Conservation (phyloP, 2,329 filamentous ascomycete species). For the Apiospora sp. region DNA sequence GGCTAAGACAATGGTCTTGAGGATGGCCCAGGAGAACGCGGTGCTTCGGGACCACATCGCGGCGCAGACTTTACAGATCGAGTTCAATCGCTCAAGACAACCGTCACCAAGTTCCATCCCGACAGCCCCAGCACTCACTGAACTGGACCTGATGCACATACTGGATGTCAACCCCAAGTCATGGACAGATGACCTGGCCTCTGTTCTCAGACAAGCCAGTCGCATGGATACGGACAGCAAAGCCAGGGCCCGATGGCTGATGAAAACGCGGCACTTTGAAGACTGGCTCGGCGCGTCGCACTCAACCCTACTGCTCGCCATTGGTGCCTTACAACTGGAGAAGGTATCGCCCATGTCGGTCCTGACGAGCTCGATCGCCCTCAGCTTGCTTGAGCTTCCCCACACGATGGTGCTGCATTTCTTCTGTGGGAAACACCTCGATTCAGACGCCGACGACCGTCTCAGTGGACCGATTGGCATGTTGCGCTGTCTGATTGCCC, state of each 20-base stretch:
- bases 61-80: background rate
- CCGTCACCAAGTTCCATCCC: background rate
- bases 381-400: constrained; percentile 22
- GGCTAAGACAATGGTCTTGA: background rate
- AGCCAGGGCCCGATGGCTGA: constrained; percentile 27
- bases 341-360: constrained; percentile 27
- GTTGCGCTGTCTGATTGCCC: background rate
- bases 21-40: background rate
- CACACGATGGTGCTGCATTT: constrained; percentile 23
- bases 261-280: constrained; percentile 24
- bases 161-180: background rate
- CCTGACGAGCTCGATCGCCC: constrained; percentile 17
- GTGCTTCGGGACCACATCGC: background rate
- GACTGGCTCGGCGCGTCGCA: background rate
- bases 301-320: background rate
- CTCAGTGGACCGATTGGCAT: background rate
- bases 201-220: constrained; percentile 25
- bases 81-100: background rate
- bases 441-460: constrained; percentile 1
- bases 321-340: background rate
- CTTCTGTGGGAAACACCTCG: constrained; percentile 26
- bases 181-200: constrained; percentile 17
- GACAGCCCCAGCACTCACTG: background rate
- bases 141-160: background rate
- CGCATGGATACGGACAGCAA: constrained; percentile 14